phyloP scores from a whole-genome alignment of 1,284 basidiomycete genomes.

The Sanghuangporus weigelae region DNA sequence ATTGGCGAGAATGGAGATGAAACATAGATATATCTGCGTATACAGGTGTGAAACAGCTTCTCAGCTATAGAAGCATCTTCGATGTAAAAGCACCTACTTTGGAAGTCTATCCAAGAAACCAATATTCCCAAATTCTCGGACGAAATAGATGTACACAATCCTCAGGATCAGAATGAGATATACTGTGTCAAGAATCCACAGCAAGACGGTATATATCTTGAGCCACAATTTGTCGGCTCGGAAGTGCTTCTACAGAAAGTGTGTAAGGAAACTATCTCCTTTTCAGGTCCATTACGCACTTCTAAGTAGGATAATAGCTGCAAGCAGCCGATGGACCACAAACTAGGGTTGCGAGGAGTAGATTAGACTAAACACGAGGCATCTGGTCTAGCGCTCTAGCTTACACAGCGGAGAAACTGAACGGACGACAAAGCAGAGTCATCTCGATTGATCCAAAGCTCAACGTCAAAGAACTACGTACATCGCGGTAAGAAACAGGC shows the following conservation, averaged over 20 bases:
- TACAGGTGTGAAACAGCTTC: no score
- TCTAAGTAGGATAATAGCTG: conserved; percentile 11
- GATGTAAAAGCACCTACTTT: background rate
- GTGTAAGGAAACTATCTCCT: background rate
- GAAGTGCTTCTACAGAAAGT: background rate
- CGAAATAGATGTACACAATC: conserved; percentile 9
- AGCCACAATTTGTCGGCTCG: background rate
- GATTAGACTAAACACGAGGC: background rate
- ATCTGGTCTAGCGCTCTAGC: background rate
- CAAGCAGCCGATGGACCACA: conserved; percentile 7
- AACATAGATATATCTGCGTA: background rate
- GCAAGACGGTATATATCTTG: background rate
- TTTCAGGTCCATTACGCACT: background rate
- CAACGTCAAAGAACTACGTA: background rate
- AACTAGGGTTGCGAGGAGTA: background rate
- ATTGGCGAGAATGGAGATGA: background rate
- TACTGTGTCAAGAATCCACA: background rate
- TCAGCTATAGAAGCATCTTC: background rate
- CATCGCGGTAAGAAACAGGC: background rate
- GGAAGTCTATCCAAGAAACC: background rate
- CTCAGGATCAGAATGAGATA: background rate
- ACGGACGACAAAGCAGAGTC: background rate
- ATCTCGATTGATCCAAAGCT: background rate
- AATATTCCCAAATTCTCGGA: conserved; percentile 8
- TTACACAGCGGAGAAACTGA: background rate